Percentiles rank a stretch among this genome's conserved stretches.
These are phyloP conservation scores for Hypomyces perniciosus DNA, from an alignment of 2,329 filamentous ascomycete species.

Conservation along the genomic window DNA sequence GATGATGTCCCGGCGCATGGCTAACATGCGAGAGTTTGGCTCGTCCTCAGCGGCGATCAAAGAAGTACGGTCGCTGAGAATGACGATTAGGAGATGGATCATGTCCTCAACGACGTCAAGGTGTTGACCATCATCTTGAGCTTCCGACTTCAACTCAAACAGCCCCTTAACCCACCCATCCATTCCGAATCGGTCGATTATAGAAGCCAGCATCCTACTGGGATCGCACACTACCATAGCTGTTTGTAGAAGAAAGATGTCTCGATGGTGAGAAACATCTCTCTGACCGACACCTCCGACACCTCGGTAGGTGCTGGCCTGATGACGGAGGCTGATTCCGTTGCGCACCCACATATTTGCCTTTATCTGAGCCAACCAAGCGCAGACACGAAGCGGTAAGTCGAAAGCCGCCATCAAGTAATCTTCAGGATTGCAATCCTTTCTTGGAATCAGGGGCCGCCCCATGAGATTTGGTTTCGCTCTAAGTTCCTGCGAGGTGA, in stretches of 20 bases:
- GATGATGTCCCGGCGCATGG: slow-evolving; percentile 81
- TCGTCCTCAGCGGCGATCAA: slow-evolving; percentile 65
- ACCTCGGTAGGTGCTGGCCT: slow-evolving; percentile 88
- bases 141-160: slow-evolving; percentile 65
- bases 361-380: slow-evolving; percentile 97
- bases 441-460: slow-evolving; percentile 48
- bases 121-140: slow-evolving; percentile 80
- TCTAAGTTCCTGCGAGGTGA: slow-evolving; percentile 64
- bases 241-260: slow-evolving; percentile 89
- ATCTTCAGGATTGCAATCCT: slow-evolving; percentile 62
- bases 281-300: slow-evolving; percentile 80
- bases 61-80: slow-evolving; percentile 82
- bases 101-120: slow-evolving; percentile 95
- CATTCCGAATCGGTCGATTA: slow-evolving; percentile 88
- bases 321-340: slow-evolving; percentile 89
- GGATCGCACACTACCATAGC: slow-evolving; percentile 82
- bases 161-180: slow-evolving; percentile 79
- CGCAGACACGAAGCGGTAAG: slow-evolving; percentile 85
- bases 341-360: slow-evolving; percentile 98
- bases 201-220: slow-evolving; percentile 75
- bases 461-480: slow-evolving; percentile 59
- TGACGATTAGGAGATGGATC: slow-evolving; percentile 83
- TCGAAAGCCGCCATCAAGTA: slow-evolving; percentile 85
- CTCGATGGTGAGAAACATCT: slow-evolving; percentile 89
- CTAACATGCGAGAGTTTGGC: slow-evolving; percentile 56